A percentile compares a stretch with the other conserved stretches of the same genome.
These are phyloP conservation scores for Urtica urens DNA, from an alignment of 306 rosid genomes.

Conservation along the genomic window DNA sequence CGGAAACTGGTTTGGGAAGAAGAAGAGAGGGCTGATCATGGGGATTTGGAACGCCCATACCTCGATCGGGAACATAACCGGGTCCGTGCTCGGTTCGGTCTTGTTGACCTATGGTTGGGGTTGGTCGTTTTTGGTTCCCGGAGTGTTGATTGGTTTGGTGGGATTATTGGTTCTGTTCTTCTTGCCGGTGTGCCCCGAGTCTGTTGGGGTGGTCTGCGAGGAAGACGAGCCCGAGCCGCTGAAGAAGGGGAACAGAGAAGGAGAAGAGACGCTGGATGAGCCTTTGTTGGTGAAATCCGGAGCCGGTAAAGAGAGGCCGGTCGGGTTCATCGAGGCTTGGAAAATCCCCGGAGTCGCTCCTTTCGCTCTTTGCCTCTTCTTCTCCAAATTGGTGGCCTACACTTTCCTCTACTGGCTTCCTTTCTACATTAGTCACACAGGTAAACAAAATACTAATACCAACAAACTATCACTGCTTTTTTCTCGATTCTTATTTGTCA, in stretches of 20 bases:
- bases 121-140: conserved; percentile 87
- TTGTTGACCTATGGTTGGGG: conserved; percentile 90
- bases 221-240: conserved; percentile 46
- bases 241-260: conserved; percentile 41
- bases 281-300: conserved; percentile 40
- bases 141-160: conserved; percentile 41
- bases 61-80: conserved; percentile 83
- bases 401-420: conserved; percentile 99
- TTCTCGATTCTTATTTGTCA: not conserved
- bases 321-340: conserved; percentile 96
- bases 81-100: conserved; percentile 84
- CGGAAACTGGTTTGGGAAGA: conserved; percentile 95
- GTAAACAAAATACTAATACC: conserved; percentile 34
- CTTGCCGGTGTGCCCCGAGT: conserved; percentile 62
- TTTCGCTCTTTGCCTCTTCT: conserved; percentile 87
- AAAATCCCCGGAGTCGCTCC: conserved; percentile 97
- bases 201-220: conserved; percentile 44
- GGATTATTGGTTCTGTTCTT: conserved; percentile 60
- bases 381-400: conserved; percentile 94
- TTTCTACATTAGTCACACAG: conserved; percentile 86
- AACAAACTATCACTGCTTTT: no score
- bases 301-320: conserved; percentile 34
- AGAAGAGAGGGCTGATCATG: conserved; percentile 93
- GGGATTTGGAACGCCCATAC: conserved; percentile 99
- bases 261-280: conserved; percentile 36